Evolutionary conservation across 1,284 basidiomycete species (phyloP).

Genomic region (Cutaneotrichosporon mucoides): DNA sequence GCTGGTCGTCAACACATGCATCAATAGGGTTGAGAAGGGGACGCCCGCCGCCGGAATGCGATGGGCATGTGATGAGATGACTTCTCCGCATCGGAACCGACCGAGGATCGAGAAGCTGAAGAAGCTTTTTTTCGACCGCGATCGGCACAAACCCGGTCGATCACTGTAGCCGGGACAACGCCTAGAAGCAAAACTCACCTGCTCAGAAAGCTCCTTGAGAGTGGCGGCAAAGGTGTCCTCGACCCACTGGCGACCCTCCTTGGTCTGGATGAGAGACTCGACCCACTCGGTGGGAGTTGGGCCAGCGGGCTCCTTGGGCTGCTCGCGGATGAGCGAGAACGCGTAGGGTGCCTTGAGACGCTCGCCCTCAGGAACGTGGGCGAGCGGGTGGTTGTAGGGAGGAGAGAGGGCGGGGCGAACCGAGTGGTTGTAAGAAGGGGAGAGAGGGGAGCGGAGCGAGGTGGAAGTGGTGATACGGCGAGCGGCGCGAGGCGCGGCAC

Average conservation of each 20-base stretch:
- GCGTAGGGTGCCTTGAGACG: conserved; percentile 17
- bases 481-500: conserved; percentile 15
- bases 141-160: background rate
- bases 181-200: conserved; percentile 18
- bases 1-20: background rate
- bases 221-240: conserved; percentile 9
- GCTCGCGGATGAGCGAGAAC: conserved; percentile 10
- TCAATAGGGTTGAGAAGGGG: no score
- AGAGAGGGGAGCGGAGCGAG: conserved; percentile 15
- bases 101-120: background rate
- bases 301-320: background rate
- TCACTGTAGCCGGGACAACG: no score
- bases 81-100: no score
- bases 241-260: conserved; percentile 15
- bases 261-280: conserved; percentile 8
- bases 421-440: conserved; percentile 18
- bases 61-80: no score
- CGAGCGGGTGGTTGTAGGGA: conserved; percentile 16
- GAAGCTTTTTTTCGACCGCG: background rate
- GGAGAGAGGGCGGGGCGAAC: conserved; percentile 15
- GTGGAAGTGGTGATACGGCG: conserved; percentile 19
- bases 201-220: conserved; percentile 12
- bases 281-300: conserved; percentile 14
- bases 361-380: conserved; percentile 3
- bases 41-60: no score